These are phyloP conservation scores for Sanghuangporus baumii DNA, from an alignment of 1,284 basidiomycete genomes.

Conservation along the genomic window DNA sequence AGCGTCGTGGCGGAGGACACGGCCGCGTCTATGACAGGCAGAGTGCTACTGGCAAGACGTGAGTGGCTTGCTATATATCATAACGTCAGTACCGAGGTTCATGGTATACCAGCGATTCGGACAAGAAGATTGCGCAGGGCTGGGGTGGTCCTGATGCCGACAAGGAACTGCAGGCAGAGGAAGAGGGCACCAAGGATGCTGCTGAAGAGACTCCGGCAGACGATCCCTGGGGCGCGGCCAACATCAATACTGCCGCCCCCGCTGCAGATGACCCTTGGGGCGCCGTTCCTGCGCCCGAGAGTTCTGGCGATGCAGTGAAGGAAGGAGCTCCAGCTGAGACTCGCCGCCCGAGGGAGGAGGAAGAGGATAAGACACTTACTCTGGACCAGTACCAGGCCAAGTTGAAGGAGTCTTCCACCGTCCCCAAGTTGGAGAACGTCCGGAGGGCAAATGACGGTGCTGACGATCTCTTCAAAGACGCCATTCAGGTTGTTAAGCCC, in stretches of 20 bases:
- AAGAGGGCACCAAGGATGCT: constrained; percentile 51
- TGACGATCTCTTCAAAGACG: constrained; percentile 59
- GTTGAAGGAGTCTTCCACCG: constrained; percentile 53
- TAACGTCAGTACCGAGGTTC: constrained; percentile 17
- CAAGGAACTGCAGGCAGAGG: constrained; percentile 73
- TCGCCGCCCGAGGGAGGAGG: constrained; percentile 58
- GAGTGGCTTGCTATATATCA: constrained; percentile 25
- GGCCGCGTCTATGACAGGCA: constrained; percentile 78
- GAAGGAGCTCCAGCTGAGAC: constrained; percentile 30
- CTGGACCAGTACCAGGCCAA: constrained; percentile 80
- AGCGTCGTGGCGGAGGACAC: constrained; percentile 44
- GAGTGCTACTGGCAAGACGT: constrained; percentile 78
- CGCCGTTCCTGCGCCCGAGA: constrained; percentile 32
- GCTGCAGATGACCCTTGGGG: constrained; percentile 33
- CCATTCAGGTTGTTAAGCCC: constrained; percentile 52
- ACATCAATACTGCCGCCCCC: constrained; percentile 22
- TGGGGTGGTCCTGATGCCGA: constrained; percentile 89
- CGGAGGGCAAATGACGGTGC: constrained; percentile 68
- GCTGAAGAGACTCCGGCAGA: constrained; percentile 30
- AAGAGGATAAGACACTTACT: constrained; percentile 91
- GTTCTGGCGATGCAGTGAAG: constrained; percentile 31
- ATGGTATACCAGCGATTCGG: constrained; percentile 60
- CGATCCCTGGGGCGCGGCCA: constrained; percentile 22
- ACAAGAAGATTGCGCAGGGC: constrained; percentile 87
- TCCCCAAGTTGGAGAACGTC: constrained; percentile 63